Evolutionary conservation across 1,284 basidiomycete genomes (phyloP).

Genomic region (Pascua guehoae): DNA sequence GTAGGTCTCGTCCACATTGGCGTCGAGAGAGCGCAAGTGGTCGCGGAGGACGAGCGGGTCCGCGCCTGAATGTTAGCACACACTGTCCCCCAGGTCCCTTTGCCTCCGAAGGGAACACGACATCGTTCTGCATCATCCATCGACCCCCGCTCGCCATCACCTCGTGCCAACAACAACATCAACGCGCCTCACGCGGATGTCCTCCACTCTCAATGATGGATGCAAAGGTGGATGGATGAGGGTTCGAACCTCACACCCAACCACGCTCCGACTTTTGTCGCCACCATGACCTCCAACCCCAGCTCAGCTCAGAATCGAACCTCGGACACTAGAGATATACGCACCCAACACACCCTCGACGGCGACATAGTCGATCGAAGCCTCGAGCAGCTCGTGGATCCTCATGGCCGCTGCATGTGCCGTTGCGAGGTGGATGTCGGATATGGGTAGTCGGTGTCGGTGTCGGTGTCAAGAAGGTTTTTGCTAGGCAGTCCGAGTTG

Average conservation of each 20-base stretch:
- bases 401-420: constrained; percentile 24
- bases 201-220: constrained; percentile 16
- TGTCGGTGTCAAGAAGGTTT: too few relatives aligned
- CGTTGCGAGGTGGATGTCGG: too few relatives aligned
- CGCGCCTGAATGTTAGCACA: constrained; percentile 25
- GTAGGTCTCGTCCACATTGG: constrained; percentile 34
- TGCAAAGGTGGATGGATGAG: constrained; percentile 1
- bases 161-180: constrained; percentile 1
- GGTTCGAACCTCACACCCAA: constrained; percentile 16
- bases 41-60: constrained; percentile 23
- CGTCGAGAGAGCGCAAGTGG: constrained; percentile 29
- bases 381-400: constrained; percentile 44
- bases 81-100: too few relatives aligned
- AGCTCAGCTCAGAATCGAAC: too few relatives aligned
- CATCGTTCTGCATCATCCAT: background rate
- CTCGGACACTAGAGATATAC: constrained; percentile 4
- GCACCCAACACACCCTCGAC: constrained; percentile 43
- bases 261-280: constrained; percentile 10
- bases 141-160: background rate
- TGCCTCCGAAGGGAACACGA: too few relatives aligned
- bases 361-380: constrained; percentile 39
- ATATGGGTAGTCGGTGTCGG: too few relatives aligned
- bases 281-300: too few relatives aligned
- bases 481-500: too few relatives aligned
- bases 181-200: background rate